Evolutionary conservation across 345 rosid species (phyloP), one percentile per base, ranked within the genome.

Genomic region (rapeseed (Brassica napus)): DNA sequence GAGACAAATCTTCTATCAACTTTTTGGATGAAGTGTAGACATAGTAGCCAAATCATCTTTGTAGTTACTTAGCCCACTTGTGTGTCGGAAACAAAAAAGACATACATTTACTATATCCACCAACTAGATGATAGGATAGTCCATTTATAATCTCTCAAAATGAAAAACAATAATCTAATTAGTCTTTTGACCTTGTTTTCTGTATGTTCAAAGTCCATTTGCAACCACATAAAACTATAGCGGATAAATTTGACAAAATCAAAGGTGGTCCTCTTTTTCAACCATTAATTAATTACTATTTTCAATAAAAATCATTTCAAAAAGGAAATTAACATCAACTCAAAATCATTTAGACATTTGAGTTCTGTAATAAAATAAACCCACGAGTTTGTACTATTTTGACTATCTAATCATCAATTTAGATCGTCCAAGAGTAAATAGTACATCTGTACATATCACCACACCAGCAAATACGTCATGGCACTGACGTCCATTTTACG

Each of bases 231-330:
- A 66, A 66, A 66, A 54, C 26, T 65, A 69, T 63, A 35, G 68
- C 30, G 68, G 62, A 69, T 55, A 18, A 32, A 18, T 54, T 54
- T 10, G 64, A 65, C 64, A 65, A 69, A 42, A 69, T 62, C 61
- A 69, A 31, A 70, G 60, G 71, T 80, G 79, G 83, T 69, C 79
- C 76, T 74, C 72, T 57, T 61, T 61, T 60, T 32, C 34, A 49
- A n/a, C 65, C 65, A 6, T 61, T 62, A 35, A 52, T 63, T 10
- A 16, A 74, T 37, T 68, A 63, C 14, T 18, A 69, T 74, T 79
- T n/a, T 14, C 24, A 59, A 30, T 30, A 0, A 3, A 49, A 37
- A 66, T n/a, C 37, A 58, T 1, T 58, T 66, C 28, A 65, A 54
- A 24, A 49, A 2, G 4, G 31, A 69, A 5, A 76, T 8, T 62